phyloP scores from a whole-genome alignment of 2,329 filamentous ascomycete genomes.

The Neonectria ditissima region DNA sequence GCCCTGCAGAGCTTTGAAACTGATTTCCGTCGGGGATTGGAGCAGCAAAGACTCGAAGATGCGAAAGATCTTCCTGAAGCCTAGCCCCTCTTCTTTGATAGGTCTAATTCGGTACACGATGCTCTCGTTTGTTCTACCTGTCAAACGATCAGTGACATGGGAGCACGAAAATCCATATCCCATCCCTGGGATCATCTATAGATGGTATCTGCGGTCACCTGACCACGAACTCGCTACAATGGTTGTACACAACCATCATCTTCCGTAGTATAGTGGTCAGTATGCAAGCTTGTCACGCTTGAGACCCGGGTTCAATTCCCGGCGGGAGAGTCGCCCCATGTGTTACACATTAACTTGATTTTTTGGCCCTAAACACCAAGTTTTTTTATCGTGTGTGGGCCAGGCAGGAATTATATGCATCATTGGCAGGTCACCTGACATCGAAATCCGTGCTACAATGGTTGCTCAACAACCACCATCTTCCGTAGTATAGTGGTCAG shows the following conservation, averaged over 20 bases:
- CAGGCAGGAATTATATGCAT: background rate
- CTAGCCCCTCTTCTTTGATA: too few species aligned
- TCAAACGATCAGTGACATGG: too few species aligned
- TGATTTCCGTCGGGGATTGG: too few species aligned
- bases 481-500: too few species aligned
- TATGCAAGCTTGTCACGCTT: conserved; percentile 48
- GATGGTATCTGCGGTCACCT: background rate
- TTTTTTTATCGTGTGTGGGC: background rate
- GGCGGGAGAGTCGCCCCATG: conserved; percentile 44
- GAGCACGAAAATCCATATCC: too few species aligned
- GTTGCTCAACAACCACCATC: too few species aligned
- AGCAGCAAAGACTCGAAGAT: too few species aligned
- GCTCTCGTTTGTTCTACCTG: too few species aligned
- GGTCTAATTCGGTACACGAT: too few species aligned
- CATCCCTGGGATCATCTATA: background rate
- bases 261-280: conserved; percentile 52
- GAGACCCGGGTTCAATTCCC: conserved; percentile 48
- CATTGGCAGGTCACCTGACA: background rate
- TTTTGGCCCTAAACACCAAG: background rate
- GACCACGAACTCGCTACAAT: conserved; percentile 32
- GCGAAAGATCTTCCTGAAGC: too few species aligned
- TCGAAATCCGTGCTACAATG: background rate
- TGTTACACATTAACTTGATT: conserved; percentile 10
- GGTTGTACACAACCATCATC: conserved; percentile 37
- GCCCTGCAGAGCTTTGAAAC: background rate